These are phyloP conservation scores for Limnomonas spitsbergensis DNA, from an alignment of 139 green algal species.

Conservation along the genomic window DNA sequence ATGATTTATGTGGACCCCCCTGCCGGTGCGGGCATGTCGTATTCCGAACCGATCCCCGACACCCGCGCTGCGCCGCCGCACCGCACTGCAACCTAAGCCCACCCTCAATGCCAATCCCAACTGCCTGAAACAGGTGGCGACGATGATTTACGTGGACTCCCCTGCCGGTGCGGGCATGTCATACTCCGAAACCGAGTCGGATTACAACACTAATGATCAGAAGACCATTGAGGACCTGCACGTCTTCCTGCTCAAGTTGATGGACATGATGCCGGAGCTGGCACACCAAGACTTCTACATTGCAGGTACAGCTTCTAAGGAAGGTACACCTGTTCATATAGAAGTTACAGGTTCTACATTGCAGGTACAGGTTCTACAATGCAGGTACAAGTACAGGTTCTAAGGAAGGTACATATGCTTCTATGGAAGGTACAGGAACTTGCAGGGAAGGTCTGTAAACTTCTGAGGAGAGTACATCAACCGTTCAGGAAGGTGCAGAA, in stretches of 20 bases:
- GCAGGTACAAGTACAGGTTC: slow-evolving; percentile 23
- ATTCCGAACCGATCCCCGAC: too few species aligned
- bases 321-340: too few species aligned
- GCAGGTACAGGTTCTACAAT: slow-evolving; percentile 35
- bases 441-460: slow-evolving; percentile 26
- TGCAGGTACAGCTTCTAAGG: slow-evolving; percentile 20
- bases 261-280: slow-evolving; percentile 29
- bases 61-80: too few species aligned
- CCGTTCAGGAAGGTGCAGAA: neutral
- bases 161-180: slow-evolving; percentile 47
- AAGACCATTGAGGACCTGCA: slow-evolving; percentile 41
- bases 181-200: slow-evolving; percentile 25
- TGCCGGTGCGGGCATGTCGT: too few species aligned
- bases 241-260: slow-evolving; percentile 24
- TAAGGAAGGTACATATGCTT: too few species aligned
- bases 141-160: slow-evolving; percentile 54
- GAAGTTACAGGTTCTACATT: neutral
- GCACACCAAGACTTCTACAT: slow-evolving; percentile 30
- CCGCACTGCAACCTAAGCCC: too few species aligned
- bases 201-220: slow-evolving; percentile 43
- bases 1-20: too few species aligned
- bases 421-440: too few species aligned
- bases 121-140: slow-evolving; percentile 21
- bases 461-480: neutral
- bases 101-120: too few species aligned